A percentile compares a stretch with the other conserved stretches of the same genome.
Evolutionary conservation across 139 green algal species (phyloP).

Genomic region (Chlamydomonas schloesseri): DNA sequence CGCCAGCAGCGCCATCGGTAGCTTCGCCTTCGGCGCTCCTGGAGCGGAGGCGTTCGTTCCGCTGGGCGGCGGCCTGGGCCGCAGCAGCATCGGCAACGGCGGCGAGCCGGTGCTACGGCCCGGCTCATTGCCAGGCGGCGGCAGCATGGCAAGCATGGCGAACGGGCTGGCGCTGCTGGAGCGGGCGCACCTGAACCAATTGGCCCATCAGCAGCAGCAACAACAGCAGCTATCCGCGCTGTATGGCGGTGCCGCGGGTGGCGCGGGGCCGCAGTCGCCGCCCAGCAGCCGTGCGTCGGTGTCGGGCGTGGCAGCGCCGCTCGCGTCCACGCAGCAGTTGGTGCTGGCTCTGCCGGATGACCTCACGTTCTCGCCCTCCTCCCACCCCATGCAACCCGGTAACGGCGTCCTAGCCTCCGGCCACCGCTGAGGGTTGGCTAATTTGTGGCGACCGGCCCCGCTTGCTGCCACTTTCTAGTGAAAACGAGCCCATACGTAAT

Average conservation of each 20-base stretch:
- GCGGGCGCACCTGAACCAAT: not conserved
- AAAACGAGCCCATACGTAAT: no score
- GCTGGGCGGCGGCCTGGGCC: not conserved
- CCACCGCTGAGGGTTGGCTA: no score
- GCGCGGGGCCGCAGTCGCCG: not conserved
- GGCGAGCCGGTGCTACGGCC: not conserved
- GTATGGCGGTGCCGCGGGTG: not conserved
- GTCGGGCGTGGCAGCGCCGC: not conserved
- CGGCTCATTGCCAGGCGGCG: not conserved
- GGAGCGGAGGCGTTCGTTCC: conserved; percentile 26
- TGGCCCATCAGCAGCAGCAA: not conserved
- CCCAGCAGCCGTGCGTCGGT: no score
- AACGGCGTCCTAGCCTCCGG: no score
- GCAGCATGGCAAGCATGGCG: not conserved
- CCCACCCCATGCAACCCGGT: not conserved
- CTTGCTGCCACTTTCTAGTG: no score
- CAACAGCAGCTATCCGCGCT: not conserved
- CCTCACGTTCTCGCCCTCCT: conserved; percentile 34
- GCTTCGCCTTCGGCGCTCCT: conserved; percentile 31
- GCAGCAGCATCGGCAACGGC: not conserved
- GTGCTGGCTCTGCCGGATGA: conserved; percentile 22
- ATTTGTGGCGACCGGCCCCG: no score
- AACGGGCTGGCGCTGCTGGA: not conserved
- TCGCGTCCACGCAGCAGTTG: not conserved
- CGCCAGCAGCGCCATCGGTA: not conserved